Conservation (phyloP, 2,329 filamentous ascomycete genomes). For the Aspergillus quadrilineatus region DNA sequence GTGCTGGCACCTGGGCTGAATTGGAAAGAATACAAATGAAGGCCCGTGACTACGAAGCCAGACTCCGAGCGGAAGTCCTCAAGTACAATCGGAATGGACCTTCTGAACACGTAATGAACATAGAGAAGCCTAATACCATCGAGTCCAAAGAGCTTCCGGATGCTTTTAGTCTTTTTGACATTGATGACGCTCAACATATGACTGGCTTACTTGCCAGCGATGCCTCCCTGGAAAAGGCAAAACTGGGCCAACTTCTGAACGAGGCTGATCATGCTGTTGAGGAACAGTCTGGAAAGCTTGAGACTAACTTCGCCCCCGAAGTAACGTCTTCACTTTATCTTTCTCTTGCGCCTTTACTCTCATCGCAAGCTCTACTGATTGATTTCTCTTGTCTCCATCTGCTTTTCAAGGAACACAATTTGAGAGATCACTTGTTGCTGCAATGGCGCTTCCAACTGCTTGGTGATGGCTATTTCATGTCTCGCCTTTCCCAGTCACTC, state of each 20-base stretch:
- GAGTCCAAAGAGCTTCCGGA: slow-evolving; percentile 15
- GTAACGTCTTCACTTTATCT: slow-evolving; percentile 59
- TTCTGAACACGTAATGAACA: slow-evolving; percentile 24
- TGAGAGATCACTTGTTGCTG: slow-evolving; percentile 70
- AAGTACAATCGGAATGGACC: slow-evolving; percentile 33
- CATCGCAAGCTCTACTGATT: slow-evolving; percentile 71
- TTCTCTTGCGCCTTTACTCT: slow-evolving; percentile 72
- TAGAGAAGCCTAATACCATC: not conserved
- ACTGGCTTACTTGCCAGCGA: slow-evolving; percentile 27
- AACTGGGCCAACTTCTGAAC: slow-evolving; percentile 30
- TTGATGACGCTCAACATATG: slow-evolving; percentile 29
- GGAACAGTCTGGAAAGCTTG: slow-evolving; percentile 13
- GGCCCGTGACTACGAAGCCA: slow-evolving; percentile 48
- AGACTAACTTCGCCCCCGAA: slow-evolving; percentile 37
- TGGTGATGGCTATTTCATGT: slow-evolving; percentile 79
- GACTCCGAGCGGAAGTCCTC: slow-evolving; percentile 39
- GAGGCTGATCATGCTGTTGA: slow-evolving; percentile 22
- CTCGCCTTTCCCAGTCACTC: slow-evolving; percentile 74
- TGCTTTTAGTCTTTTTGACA: slow-evolving; percentile 38
- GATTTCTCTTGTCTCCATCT: slow-evolving; percentile 74
- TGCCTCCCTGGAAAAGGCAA: slow-evolving; percentile 28
- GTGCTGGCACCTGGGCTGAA: slow-evolving; percentile 70
- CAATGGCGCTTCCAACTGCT: slow-evolving; percentile 81
- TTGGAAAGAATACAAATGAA: slow-evolving; percentile 64
- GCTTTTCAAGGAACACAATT: slow-evolving; percentile 70